Evolutionary conservation across 257 asterid genomes (phyloP), one percentile per base, ranked within the genome.

Genomic region (Hygrophila difformis): DNA sequence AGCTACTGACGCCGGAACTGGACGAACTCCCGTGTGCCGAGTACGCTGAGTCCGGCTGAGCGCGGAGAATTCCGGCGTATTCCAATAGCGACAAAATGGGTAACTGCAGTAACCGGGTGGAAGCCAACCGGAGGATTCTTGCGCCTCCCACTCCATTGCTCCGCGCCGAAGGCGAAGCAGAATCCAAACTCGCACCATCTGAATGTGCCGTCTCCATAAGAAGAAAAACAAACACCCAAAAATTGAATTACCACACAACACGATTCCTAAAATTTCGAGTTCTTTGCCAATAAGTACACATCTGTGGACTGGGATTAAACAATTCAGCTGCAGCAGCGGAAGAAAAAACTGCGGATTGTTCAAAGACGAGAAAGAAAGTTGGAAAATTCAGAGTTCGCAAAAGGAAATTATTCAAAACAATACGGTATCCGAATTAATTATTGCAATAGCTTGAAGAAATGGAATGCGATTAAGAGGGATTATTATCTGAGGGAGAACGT

Each of bases 61-160:
- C 49, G 26, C 75, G 56, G 8, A 79, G 55, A 15, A 79, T 15
- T 12, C 94, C 93, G 20, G 84, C 64, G 44, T 77, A 70, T 35
- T 81, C 87, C 0, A 81, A 73, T 24, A 81, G 56, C 33, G 93
- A 65, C 3, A 77, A 64, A 21, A 81, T 44, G 0, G 93, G 93
- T 19, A 61, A 71, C 53, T 50, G 81, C 6, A 81, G 43, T 54
- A 74, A 64, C 34, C 82, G 67, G 5, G 77, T 61, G 4, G 73
- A 53, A 16, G 71, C 64, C 35, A 66, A 55, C 37, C 63, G 76
- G 21, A 51, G 61, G 63, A 16, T 38, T 61, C 73, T 49, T 3
- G 64, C 55, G 31, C 42, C 40, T 18, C 67, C 56, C 7, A 39
- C 47, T 13, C 55, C 42, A 21, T 38, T 35, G 51, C 60, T 47